A percentile compares a stretch with the other conserved stretches of the same genome.
These are phyloP conservation scores for Vaccinium vitisidaea DNA, from an alignment of 148 eudicot species.

Conservation along the genomic window DNA sequence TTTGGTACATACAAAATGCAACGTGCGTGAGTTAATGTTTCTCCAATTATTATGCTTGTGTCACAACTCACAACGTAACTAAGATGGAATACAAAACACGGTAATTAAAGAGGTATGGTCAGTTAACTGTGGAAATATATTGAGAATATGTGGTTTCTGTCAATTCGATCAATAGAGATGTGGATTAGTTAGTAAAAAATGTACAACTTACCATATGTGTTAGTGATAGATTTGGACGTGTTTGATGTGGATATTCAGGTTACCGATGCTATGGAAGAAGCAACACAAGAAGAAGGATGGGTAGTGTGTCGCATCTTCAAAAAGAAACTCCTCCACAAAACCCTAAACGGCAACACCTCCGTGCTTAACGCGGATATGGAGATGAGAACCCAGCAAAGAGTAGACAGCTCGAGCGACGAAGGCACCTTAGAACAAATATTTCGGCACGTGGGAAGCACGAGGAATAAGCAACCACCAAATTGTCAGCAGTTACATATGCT, in stretches of 20 bases:
- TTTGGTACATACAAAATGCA: too few species aligned
- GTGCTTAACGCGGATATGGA: background rate
- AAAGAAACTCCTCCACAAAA: slow-evolving; percentile 22
- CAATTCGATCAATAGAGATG: background rate
- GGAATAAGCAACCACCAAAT: background rate
- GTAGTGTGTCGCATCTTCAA: slow-evolving; percentile 19
- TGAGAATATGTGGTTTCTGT: background rate
- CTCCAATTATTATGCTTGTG: too few species aligned
- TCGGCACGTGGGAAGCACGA: slow-evolving; percentile 15
- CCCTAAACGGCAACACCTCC: background rate
- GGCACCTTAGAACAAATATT: slow-evolving; percentile 24
- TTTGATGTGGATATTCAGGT: slow-evolving; percentile 5
- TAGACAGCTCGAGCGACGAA: background rate
- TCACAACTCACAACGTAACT: too few species aligned
- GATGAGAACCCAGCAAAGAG: background rate
- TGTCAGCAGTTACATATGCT: background rate
- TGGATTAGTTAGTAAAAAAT: background rate
- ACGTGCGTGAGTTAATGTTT: too few species aligned
- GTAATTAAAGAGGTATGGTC: too few species aligned
- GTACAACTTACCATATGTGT: background rate
- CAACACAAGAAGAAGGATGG: slow-evolving; percentile 19
- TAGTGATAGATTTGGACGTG: background rate
- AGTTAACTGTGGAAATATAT: too few species aligned
- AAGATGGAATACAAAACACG: too few species aligned
- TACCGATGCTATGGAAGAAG: slow-evolving; percentile 4